Percentiles rank a stretch among this genome's conserved stretches.
phyloP scores from a whole-genome alignment of 345 rosid genomes.

The Camelina hispida region DNA sequence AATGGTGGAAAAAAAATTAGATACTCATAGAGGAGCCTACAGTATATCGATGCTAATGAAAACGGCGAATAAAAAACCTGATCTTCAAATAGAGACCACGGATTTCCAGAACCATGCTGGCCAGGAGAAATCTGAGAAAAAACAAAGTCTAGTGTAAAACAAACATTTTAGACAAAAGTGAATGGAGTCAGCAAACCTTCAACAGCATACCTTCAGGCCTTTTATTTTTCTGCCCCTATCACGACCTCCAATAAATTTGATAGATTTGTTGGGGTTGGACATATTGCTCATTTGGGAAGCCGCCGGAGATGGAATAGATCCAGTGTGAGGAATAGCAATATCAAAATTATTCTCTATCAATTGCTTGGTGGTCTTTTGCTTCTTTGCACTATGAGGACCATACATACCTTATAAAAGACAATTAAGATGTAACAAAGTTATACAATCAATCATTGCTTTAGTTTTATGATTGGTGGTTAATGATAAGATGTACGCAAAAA shows the following conservation, averaged over 20 bases:
- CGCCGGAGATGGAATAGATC: slow-evolving; percentile 79
- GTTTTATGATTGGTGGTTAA: slow-evolving; percentile 15
- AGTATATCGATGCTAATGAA: slow-evolving; percentile 25
- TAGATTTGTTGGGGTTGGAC: slow-evolving; percentile 78
- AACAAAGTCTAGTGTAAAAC: slow-evolving; percentile 34
- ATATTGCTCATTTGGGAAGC: slow-evolving; percentile 96
- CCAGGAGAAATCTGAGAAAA: slow-evolving; percentile 67
- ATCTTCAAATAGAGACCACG: slow-evolving; percentile 97
- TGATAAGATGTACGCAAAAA: slow-evolving; percentile 8
- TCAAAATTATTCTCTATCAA: slow-evolving; percentile 66
- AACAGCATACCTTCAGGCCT: slow-evolving; percentile 68
- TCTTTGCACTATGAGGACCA: slow-evolving; percentile 73
- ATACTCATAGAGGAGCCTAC: slow-evolving; percentile 35
- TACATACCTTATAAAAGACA: slow-evolving; percentile 63
- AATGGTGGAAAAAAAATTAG: slow-evolving; percentile 39
- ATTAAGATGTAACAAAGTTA: slow-evolving; percentile 32
- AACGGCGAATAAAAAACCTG: slow-evolving; percentile 61
- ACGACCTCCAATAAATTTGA: slow-evolving; percentile 73
- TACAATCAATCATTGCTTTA: slow-evolving; percentile 14
- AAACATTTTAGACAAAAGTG: slow-evolving; percentile 9
- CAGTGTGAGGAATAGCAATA: slow-evolving; percentile 56
- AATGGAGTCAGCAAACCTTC: slow-evolving; percentile 27
- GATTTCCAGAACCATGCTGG: slow-evolving; percentile 82
- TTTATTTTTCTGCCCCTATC: slow-evolving; percentile 83
- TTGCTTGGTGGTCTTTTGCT: slow-evolving; percentile 76